These are phyloP conservation scores for Pythium myriotylum DNA, from an alignment of 352 stramenopile genomes.

Conservation along the genomic window DNA sequence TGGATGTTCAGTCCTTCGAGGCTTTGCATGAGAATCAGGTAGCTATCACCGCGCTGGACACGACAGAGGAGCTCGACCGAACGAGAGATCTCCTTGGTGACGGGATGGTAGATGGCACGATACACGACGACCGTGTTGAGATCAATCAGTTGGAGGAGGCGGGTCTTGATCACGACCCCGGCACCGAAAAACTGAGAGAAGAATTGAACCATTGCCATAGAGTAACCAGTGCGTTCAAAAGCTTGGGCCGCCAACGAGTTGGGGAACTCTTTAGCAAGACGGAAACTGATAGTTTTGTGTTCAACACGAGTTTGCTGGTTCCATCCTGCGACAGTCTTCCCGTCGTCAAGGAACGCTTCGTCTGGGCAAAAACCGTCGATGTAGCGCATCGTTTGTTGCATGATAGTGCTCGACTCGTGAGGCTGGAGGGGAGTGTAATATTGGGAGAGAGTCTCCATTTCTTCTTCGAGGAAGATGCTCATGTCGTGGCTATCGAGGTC, in stretches of 20 bases:
- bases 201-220: conserved; percentile 23
- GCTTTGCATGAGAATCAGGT: conserved; percentile 57
- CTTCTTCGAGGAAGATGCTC: conserved; percentile 28
- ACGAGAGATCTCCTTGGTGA: conserved; percentile 52
- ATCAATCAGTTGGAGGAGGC: conserved; percentile 55
- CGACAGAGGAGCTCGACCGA: conserved; percentile 59
- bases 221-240: conserved; percentile 29
- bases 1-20: conserved; percentile 60
- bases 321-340: conserved; percentile 24
- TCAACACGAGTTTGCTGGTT: conserved; percentile 29
- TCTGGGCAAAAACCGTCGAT: conserved; percentile 33
- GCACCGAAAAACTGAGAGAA: conserved; percentile 32
- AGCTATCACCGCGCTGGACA: conserved; percentile 45
- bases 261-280: conserved; percentile 25
- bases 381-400: conserved; percentile 34
- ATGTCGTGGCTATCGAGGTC: conserved; percentile 31
- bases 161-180: conserved; percentile 32
- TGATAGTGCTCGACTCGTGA: conserved; percentile 27
- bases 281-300: conserved; percentile 34
- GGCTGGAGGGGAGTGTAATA: conserved; percentile 31
- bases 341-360: conserved; percentile 29
- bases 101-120: conserved; percentile 58
- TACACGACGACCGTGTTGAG: conserved; percentile 57
- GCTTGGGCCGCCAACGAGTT: conserved; percentile 14
- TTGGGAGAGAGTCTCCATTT: conserved; percentile 29